Evolutionary conservation across 2,329 filamentous ascomycete genomes (phyloP), one percentile per base, ranked within the genome.

Genomic region (Elsinoe necatrix): DNA sequence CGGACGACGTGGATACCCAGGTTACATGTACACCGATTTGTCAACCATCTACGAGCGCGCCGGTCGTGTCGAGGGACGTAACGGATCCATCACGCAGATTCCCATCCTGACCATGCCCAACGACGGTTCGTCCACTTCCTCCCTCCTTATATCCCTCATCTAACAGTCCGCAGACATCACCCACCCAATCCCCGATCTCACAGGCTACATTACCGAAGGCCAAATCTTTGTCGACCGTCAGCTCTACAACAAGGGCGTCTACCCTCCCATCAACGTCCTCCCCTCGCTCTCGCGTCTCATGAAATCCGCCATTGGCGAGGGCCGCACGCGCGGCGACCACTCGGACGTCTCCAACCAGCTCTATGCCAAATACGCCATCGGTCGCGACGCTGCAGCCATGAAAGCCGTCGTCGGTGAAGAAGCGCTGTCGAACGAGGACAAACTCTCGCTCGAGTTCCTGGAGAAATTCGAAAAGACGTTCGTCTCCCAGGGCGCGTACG

Each of bases 11-110:
- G 93, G 93, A 82, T 98, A 93, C 79, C 93, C 93, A 55, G 93
- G 93, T 88, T 98, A 98, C 82, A 98, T 98, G 93, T 98, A 98
- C 80, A 98, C 93, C 65, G 95, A 98, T 83, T 87, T 98, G 84
- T 96, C 93, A 59, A 98, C 93, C 69, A 96, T 98, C 68, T 98
- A 98, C 80, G 93, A 98, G 77, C 91, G 93, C 77, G 93, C 93
- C 65, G 93, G 93, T 69, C 93, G 93, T 87, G 93, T 98, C 52
- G 80, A 89, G 68, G 95, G 95, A 66, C 88, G 95, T 66, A 96
- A 97, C 68, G 93, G 95, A 60, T 98, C 93, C 67, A 98, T 98
- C 67, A 98, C 95, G 18, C 93, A 98, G 77, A 96, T 98, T 67
- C 93, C 93, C 59, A 98, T 98, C 71, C 74, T 98, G 75, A 96